A percentile compares a stretch with the other conserved stretches of the same genome.
These are phyloP conservation scores for Boletus speciosus DNA, from an alignment of 768 basidiomycete genomes.

Conservation along the genomic window DNA sequence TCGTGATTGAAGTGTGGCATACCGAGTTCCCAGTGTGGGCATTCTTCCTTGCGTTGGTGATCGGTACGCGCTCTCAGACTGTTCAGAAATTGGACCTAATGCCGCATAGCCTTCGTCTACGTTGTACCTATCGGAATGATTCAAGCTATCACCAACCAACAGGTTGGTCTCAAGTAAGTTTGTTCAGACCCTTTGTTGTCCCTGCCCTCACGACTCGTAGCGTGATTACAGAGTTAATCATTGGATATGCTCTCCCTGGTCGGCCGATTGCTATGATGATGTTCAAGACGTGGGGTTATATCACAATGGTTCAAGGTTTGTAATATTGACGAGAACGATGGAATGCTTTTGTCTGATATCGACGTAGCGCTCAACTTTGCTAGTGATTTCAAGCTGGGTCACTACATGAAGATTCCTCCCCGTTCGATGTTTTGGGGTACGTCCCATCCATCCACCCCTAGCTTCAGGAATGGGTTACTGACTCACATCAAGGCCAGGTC, in stretches of 20 bases:
- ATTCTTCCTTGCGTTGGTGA: constrained; percentile 34
- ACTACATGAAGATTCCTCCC: constrained; percentile 69
- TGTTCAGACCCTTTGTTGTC: background rate
- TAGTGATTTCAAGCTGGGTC: constrained; percentile 73
- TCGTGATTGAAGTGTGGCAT: constrained; percentile 60
- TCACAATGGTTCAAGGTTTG: constrained; percentile 50
- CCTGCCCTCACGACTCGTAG: constrained; percentile 6
- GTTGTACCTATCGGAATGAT: constrained; percentile 75
- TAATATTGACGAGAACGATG: background rate
- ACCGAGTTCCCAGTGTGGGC: constrained; percentile 46
- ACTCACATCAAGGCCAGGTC: constrained; percentile 42
- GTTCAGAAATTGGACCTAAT: background rate
- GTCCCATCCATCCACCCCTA: background rate
- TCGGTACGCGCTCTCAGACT: constrained; percentile 21
- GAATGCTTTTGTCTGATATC: background rate
- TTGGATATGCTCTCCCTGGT: constrained; percentile 55
- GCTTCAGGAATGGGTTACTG: background rate
- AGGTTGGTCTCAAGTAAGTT: constrained; percentile 53
- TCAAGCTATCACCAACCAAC: constrained; percentile 77
- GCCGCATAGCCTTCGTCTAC: constrained; percentile 47
- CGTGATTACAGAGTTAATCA: constrained; percentile 71
- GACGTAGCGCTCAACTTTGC: constrained; percentile 55
- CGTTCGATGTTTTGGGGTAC: constrained; percentile 60
- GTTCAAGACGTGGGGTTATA: constrained; percentile 72
- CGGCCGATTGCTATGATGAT: constrained; percentile 78